These are phyloP conservation scores for Nakaseomyces glabratus DNA, from an alignment of 1,139 yeast genomes.

Conservation along the genomic window DNA sequence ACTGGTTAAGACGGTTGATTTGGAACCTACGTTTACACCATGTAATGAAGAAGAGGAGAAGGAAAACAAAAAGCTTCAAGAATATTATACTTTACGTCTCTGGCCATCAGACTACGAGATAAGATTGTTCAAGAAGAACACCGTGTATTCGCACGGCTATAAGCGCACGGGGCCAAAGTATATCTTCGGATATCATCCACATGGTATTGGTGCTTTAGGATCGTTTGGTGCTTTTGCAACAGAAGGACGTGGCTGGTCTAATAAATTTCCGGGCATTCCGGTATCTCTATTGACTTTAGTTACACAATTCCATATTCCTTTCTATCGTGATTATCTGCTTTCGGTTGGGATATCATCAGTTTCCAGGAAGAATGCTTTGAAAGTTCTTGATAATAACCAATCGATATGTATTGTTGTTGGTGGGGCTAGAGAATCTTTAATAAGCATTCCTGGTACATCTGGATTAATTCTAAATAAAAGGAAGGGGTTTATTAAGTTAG, in stretches of 20 bases:
- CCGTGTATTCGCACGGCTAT: conserved; percentile 4
- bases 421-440: conserved; percentile 84
- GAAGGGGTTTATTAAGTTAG: conserved; percentile 82
- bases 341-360: conserved; percentile 83
- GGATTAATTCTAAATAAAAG: conserved; percentile 68
- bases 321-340: conserved; percentile 77
- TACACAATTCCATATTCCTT: conserved; percentile 80
- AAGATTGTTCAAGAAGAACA: conserved; percentile 13
- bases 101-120: conserved; percentile 12
- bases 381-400: conserved; percentile 56
- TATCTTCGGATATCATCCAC: conserved; percentile 93
- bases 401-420: conserved; percentile 89
- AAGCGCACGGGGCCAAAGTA: conserved; percentile 57
- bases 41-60: conserved; percentile 15
- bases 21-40: conserved; percentile 63
- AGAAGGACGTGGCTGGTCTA: conserved; percentile 62
- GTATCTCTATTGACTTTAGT: conserved; percentile 71
- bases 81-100: conserved; percentile 11
- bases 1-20: conserved; percentile 60
- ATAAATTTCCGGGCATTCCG: conserved; percentile 72
- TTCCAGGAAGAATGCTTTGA: conserved; percentile 60
- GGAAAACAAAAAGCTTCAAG: conserved; percentile 14
- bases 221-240: conserved; percentile 81
- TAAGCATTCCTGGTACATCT: conserved; percentile 52
- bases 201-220: conserved; percentile 91